phyloP scores from a whole-genome alignment of 805 yeast species.

The Tetrapisispora iriomotensis region DNA sequence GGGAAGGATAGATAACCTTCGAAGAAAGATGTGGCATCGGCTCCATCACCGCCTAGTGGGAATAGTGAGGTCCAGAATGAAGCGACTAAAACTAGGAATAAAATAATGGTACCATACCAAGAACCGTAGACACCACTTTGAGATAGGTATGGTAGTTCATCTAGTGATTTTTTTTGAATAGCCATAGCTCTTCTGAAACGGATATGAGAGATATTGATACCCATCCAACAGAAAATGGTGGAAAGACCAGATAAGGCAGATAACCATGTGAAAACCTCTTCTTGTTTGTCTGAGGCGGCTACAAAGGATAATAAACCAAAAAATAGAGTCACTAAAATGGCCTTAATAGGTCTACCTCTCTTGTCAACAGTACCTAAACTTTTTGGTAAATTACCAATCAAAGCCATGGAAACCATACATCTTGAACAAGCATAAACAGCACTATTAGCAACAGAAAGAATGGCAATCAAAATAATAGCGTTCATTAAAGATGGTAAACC shows the following conservation, averaged over 20 bases:
- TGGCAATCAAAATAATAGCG: constrained; percentile 59
- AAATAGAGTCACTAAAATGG: constrained; percentile 42
- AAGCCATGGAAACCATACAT: constrained; percentile 57
- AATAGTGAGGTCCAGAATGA: constrained; percentile 73
- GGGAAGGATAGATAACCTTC: constrained; percentile 57
- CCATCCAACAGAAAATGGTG: constrained; percentile 45
- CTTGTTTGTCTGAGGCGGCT: constrained; percentile 39
- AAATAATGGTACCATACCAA: constrained; percentile 43
- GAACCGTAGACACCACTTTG: constrained; percentile 59
- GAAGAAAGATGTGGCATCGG: constrained; percentile 51
- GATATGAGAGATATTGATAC: constrained; percentile 41
- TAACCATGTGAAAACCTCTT: constrained; percentile 46
- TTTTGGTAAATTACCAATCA: constrained; percentile 54
- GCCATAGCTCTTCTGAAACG: constrained; percentile 48
- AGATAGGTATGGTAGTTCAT: constrained; percentile 54
- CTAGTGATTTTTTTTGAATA: constrained; percentile 45
- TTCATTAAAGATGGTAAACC: constrained; percentile 65
- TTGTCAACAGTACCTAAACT: constrained; percentile 61
- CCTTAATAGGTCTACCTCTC: constrained; percentile 68
- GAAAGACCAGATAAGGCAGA: constrained; percentile 44
- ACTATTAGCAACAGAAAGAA: constrained; percentile 64
- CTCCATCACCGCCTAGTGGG: constrained; percentile 45
- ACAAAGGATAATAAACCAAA: constrained; percentile 51
- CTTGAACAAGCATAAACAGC: constrained; percentile 64
- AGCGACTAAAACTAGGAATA: constrained; percentile 49